Evolutionary conservation across 129 eudicot species (phyloP), one percentile per base, ranked within the genome.

Genomic region (Mikania micrantha): DNA sequence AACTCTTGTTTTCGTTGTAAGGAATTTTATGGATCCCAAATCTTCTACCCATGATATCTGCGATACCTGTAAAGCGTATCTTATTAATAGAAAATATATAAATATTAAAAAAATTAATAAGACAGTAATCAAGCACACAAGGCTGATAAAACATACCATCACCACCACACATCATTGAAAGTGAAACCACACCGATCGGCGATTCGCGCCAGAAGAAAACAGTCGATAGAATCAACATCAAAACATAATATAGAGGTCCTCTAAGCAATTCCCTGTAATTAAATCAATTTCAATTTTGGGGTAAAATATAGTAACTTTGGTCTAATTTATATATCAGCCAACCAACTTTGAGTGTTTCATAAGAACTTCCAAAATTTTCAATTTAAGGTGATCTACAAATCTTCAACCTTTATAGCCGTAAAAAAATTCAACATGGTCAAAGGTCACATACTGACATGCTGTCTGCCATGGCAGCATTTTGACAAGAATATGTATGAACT

Each of bases 121-220:
- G 9, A 25, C 65, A 45, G 54, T 5, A 7, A 24, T 41, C 36
- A 48, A 42, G 35, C 69, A 67, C 38, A 27, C 27, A n/a, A 58
- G 62, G 71, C 44, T 29, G 64, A 73, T 60, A 73, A 64, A 48
- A 59, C 39, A 57, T 82, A 93, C 99, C 99, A 80, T 93, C 99
- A 13, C 99, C 99, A 34, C 92, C 99, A 54, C 96, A 93, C 99
- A 93, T 93, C 99, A 93, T 93, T 13, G 95, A 82, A 19, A 93
- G 71, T 15, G 96, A 78, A 54, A 93, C 66, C 70, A 93, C 88
- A 24, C 96, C 95, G 48, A 93, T 64, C 10, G 99, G 99, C 4
- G 99, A 93, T 47, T 93, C 93, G n/a, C 99, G 96, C 99, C 96
- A 93, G 62, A 93, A 93, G 49, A 77, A 31, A 69, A 84, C 50